Evolutionary conservation across 2,329 filamentous ascomycete species (phyloP).

Genomic region (Camillea tinctor): DNA sequence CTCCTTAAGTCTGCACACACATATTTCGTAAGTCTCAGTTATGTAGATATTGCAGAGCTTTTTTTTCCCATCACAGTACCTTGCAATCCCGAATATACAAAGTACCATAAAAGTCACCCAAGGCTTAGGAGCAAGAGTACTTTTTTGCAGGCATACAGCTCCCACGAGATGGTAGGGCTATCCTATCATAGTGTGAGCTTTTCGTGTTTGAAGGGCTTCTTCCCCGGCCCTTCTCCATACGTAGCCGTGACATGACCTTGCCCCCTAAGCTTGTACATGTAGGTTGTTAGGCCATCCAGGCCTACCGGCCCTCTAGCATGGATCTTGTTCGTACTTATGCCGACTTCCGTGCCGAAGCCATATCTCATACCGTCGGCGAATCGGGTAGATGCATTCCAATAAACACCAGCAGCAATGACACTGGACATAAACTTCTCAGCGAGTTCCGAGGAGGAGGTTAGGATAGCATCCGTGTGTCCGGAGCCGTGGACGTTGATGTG

Average conservation of each 20-base stretch:
- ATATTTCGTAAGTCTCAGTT: no score
- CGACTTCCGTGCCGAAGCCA: constrained; percentile 96
- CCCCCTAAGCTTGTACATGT: constrained; percentile 91
- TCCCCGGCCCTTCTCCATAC: constrained; percentile 66
- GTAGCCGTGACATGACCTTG: constrained; percentile 76
- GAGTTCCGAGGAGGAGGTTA: constrained; percentile 65
- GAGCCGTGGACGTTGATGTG: constrained; percentile 94
- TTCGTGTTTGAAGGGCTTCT: constrained; percentile 61
- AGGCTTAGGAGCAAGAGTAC: neutral
- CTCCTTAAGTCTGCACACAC: neutral
- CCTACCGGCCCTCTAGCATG: constrained; percentile 92
- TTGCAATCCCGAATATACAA: neutral
- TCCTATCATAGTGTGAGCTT: constrained; percentile 40
- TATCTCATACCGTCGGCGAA: constrained; percentile 97
- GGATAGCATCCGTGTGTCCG: constrained; percentile 89
- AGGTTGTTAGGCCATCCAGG: constrained; percentile 91
- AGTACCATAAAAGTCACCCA: neutral
- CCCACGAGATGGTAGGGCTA: neutral
- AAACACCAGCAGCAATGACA: constrained; percentile 87
- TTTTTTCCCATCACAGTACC: neutral
- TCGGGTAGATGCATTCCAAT: constrained; percentile 94
- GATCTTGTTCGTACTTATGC: constrained; percentile 98
- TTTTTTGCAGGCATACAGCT: neutral
- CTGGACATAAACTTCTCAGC: constrained; percentile 82
- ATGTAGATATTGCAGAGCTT: neutral